phyloP scores from a whole-genome alignment of 2,329 filamentous ascomycete species.

The Balansia obtecta region DNA sequence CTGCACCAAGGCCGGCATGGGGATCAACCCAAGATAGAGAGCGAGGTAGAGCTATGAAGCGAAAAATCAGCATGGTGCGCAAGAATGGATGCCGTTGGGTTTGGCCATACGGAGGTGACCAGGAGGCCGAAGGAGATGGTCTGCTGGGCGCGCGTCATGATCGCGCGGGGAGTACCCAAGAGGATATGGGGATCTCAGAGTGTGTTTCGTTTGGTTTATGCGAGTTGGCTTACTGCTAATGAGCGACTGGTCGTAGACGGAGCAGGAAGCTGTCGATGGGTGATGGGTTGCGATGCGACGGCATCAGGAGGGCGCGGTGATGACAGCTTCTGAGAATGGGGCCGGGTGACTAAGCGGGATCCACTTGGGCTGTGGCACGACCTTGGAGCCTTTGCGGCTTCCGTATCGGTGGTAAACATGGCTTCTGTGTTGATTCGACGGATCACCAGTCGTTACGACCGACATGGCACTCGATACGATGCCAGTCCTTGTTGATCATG shows the following conservation, averaged over 20 bases:
- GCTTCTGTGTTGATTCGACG: too few relatives aligned
- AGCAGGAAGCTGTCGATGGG: background rate
- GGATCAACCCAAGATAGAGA: slow-evolving; percentile 71
- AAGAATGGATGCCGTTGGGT: background rate
- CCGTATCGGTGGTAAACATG: too few relatives aligned
- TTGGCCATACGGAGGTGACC: slow-evolving; percentile 63
- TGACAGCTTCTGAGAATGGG: slow-evolving; percentile 1
- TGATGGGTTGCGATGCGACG: background rate
- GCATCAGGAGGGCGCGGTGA: slow-evolving; percentile 5
- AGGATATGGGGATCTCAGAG: background rate
- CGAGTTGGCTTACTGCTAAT: slow-evolving; percentile 6
- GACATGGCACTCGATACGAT: too few relatives aligned
- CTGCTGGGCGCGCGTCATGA: slow-evolving; percentile 90
- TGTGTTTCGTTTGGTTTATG: background rate
- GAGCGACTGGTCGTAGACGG: slow-evolving; percentile 7
- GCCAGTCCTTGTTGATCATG: too few relatives aligned
- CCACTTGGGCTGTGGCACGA: background rate
- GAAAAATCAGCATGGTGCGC: slow-evolving; percentile 5
- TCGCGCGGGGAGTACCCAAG: slow-evolving; percentile 21
- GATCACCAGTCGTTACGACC: too few relatives aligned
- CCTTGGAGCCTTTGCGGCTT: too few relatives aligned
- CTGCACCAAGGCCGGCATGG: slow-evolving; percentile 66
- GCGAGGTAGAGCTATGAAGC: slow-evolving; percentile 79
- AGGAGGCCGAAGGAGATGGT: slow-evolving; percentile 80
- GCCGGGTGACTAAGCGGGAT: slow-evolving; percentile 4